phyloP scores from a whole-genome alignment of 2,329 filamentous ascomycete genomes.

The Pseudodiploospora longispora region DNA sequence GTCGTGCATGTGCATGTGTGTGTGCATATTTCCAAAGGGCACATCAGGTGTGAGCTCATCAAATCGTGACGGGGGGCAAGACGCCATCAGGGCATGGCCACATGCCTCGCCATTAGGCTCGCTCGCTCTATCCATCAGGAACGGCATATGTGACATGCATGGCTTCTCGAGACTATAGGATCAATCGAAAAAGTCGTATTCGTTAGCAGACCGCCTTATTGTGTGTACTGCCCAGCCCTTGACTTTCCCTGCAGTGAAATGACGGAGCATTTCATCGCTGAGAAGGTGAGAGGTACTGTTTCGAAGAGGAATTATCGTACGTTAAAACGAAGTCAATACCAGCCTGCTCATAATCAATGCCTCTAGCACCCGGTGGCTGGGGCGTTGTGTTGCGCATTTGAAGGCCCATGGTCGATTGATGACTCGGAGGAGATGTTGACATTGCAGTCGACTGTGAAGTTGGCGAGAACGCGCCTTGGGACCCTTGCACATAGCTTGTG shows the following conservation, averaged over 20 bases:
- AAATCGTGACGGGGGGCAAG: conserved; percentile 67
- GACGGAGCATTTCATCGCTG: conserved; percentile 34
- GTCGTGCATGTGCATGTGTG: conserved; percentile 20
- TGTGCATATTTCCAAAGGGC: conserved; percentile 42
- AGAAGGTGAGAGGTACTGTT: conserved; percentile 59
- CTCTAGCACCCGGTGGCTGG: conserved; percentile 23
- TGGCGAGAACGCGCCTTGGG: conserved; percentile 39
- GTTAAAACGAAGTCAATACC: conserved; percentile 87
- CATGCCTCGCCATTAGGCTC: conserved; percentile 61
- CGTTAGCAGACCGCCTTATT: conserved; percentile 33
- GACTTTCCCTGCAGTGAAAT: conserved; percentile 4
- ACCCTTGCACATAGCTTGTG: conserved; percentile 46
- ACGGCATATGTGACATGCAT: conserved; percentile 86
- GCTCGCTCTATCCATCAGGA: conserved; percentile 55
- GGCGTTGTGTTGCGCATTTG: conserved; percentile 21
- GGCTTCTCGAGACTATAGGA: conserved; percentile 74
- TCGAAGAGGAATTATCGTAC: conserved; percentile 61
- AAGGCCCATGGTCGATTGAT: conserved; percentile 22
- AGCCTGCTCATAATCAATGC: conserved; percentile 68
- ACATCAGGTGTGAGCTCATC: conserved; percentile 40
- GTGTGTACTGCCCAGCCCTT: conserved; percentile 10
- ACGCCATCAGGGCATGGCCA: conserved; percentile 90
- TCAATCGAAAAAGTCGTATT: conserved; percentile 27
- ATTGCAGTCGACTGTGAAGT: conserved; percentile 35
- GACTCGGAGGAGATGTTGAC: conserved; percentile 26